Conservation (phyloP, 306 rosid genomes). For the Quercus ilex region DNA sequence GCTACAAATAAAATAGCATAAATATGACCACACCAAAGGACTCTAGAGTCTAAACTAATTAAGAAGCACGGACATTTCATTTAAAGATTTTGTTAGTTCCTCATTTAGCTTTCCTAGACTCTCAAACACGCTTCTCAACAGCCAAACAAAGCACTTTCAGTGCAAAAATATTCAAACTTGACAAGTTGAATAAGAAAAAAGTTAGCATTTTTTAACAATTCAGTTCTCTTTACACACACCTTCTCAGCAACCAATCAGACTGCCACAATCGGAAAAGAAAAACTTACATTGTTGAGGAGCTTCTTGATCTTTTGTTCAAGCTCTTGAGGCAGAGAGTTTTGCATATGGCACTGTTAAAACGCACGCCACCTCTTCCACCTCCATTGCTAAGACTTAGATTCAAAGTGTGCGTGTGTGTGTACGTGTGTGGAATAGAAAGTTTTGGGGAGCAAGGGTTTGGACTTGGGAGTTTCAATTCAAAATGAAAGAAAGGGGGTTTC, state of each 20-base stretch:
- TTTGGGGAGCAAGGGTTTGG: not conserved
- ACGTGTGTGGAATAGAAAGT: not conserved
- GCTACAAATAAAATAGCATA: too few relatives aligned
- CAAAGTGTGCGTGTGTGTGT: not conserved
- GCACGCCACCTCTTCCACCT: slow-evolving; percentile 51
- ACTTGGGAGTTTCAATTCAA: too few relatives aligned
- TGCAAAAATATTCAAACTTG: not conserved
- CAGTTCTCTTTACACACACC: not conserved
- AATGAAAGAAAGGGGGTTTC: too few relatives aligned
- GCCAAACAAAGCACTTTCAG: not conserved
- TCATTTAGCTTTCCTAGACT: not conserved
- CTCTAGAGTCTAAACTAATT: too few relatives aligned
- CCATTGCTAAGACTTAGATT: slow-evolving; percentile 12
- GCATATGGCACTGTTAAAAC: slow-evolving; percentile 69
- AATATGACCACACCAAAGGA: too few relatives aligned
- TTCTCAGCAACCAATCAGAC: not conserved
- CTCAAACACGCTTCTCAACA: not conserved
- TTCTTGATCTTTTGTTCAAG: slow-evolving; percentile 75
- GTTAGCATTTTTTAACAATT: too few relatives aligned
- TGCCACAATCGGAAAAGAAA: not conserved
- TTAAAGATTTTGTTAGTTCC: too few relatives aligned
- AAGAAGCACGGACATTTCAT: not conserved
- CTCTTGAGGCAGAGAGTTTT: slow-evolving; percentile 57
- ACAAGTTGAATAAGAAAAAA: not conserved
- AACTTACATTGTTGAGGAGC: slow-evolving; percentile 57